Evolutionary conservation across 345 rosid genomes (phyloP), one percentile per base, ranked within the genome.

Genomic region (Eucalyptus curtisii): DNA sequence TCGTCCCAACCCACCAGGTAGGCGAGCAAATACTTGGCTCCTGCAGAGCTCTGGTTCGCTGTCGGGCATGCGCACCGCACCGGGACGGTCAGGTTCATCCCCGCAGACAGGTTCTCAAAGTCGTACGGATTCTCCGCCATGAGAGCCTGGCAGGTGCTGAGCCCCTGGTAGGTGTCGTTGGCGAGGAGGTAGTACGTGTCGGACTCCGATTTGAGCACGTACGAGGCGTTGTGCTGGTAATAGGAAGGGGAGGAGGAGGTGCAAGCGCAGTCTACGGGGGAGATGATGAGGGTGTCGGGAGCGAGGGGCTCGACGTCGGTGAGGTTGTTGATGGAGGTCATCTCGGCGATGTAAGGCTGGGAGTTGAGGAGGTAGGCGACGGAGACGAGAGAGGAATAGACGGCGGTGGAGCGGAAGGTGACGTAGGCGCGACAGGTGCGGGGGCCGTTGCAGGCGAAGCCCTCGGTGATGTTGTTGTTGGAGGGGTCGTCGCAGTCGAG

Each of bases 41-140:
- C 97, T 20, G 89, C 90, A 86, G 94, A 90, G 49, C 88, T 87
- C 91, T 96, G 99, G 85, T 86, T 92, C 5, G 85, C 57, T 25
- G 97, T 93, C 47, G 99, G 98, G 48, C 99, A 97, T 52, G 98
- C 99, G 85, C 99, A 97, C 82, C 98, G 91, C 44, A 97, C 93
- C 30, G 99, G 99, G 50, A 92, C 96, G 7, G 87, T 68, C 25
- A 96, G 92, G 17, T 52, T 31, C 88, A 88, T 8, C 10, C 92
- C 92, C 40, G 53, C 86, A 10, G 27, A 4, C 37, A 96, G 92
- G 53, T 88, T 57, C 42, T 10, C 89, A 80, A 33, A 88, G 13
- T 80, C 90, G 88, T 89, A 92, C 20, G 92, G 89, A 57, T 97
- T 97, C 85, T 96, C 96, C 2, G 93, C 94, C 92, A 93, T 91